Evolutionary conservation across 2,329 filamentous ascomycete species (phyloP), one percentile per base, ranked within the genome.

Genomic region (Monosporascus sp.): DNA sequence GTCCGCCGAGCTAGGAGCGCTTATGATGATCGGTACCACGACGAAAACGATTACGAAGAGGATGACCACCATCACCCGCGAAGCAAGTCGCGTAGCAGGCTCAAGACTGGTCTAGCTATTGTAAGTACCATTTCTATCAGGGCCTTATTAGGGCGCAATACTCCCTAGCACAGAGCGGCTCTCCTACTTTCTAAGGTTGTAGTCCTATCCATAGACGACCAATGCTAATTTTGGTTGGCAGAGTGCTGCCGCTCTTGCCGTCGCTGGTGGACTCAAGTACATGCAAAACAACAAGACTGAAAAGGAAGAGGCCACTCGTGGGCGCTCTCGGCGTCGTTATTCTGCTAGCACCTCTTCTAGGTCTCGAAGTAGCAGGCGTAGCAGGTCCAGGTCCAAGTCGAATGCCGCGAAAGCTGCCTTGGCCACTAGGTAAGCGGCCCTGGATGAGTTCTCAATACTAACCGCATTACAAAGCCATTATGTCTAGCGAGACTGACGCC

Each of bases 201-300:
- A 35, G 31, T 35, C 11, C 9, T 5, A 35, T 43, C 14, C 14
- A 24, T 31, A 37, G 19, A 40, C 37, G 49, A 44, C 24, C n/a
- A 20, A 27, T 6, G 24, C 38, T 38, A 27, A 48, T 38, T 3
- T 54, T 54, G 51, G 22, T 49, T 57, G 37, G 56, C 43, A 69
- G 67, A 65, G 67, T 8, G 83, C 82, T 9, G 82, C 84, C 22
- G 83, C 82, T 17, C 73, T 86, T 24, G 84, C 83, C 7, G 80
- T 84, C 20, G 82, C 83, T 3, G 84, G 83, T n/a, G 83, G 83
- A 5, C 78, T 82, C 57, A 85, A 86, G 64, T 85, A 85, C 62
- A 79, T 81, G 64, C 78, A 85, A 57, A 77, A 78, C 60, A 80
- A 76, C 67, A 84, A 82, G 63, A 68, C 79, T 45, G 80, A 85